Conservation (phyloP, 2,329 filamentous ascomycete genomes). For the Xylaria hypoxylon region DNA sequence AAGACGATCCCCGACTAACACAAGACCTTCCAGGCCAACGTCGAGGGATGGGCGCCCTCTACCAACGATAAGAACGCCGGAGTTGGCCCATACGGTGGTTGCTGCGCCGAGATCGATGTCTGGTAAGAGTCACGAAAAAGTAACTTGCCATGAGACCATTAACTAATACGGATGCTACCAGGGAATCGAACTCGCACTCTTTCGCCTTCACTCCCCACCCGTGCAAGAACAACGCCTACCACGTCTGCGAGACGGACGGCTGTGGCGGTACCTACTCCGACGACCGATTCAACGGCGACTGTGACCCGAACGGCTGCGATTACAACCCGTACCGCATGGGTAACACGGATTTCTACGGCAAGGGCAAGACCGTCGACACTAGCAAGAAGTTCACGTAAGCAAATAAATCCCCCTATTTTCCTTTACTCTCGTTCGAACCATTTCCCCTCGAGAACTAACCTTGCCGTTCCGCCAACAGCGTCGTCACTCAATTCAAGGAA, state of each 20-base stretch:
- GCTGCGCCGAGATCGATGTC: slow-evolving; percentile 70
- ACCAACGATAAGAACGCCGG: slow-evolving; percentile 64
- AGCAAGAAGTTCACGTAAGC: slow-evolving; percentile 64
- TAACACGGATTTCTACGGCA: slow-evolving; percentile 69
- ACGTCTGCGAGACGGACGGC: slow-evolving; percentile 59
- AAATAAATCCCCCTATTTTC: neutral
- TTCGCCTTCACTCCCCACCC: slow-evolving; percentile 72
- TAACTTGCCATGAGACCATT: neutral
- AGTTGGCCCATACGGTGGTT: slow-evolving; percentile 62
- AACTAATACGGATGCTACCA: slow-evolving; percentile 36
- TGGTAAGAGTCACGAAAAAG: slow-evolving; percentile 56
- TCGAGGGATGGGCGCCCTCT: slow-evolving; percentile 62
- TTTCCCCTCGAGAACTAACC: slow-evolving; percentile 12
- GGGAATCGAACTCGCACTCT: slow-evolving; percentile 70
- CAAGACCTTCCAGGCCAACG: slow-evolving; percentile 53
- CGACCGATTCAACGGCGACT: slow-evolving; percentile 68
- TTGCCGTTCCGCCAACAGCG: slow-evolving; percentile 43
- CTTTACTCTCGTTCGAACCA: neutral
- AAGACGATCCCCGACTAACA: slow-evolving; percentile 12
- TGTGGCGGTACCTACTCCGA: slow-evolving; percentile 63
- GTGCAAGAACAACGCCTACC: slow-evolving; percentile 62
- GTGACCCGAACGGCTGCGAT: slow-evolving; percentile 74
- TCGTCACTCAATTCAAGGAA: slow-evolving; percentile 67
- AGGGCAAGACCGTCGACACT: slow-evolving; percentile 67
- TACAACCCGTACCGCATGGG: slow-evolving; percentile 76